Conservation (phyloP, 2,329 filamentous ascomycete species). For the Blastomyces emzantsi region DNA sequence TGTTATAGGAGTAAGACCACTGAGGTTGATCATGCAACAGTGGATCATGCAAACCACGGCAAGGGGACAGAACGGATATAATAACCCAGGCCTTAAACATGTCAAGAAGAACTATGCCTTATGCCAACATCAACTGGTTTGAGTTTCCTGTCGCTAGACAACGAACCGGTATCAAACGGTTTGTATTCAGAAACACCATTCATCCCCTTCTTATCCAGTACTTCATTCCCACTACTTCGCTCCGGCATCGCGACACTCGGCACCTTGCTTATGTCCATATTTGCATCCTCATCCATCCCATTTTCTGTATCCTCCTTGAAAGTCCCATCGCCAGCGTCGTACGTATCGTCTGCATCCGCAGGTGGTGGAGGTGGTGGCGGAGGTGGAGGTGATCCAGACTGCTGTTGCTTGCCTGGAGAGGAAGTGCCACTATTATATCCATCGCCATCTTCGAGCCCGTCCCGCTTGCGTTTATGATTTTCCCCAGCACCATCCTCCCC, state of each 20-base stretch:
- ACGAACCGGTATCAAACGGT: not conserved
- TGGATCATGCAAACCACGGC: not conserved
- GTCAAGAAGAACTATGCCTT: not conserved
- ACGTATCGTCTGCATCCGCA: constrained; percentile 20
- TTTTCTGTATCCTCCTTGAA: constrained; percentile 14
- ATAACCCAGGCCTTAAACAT: not conserved
- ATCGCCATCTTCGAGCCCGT: constrained; percentile 16
- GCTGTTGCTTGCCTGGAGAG: constrained; percentile 18
- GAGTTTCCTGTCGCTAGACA: not conserved
- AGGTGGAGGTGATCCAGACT: constrained; percentile 19
- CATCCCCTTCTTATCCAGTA: not conserved
- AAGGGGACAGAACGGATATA: not conserved
- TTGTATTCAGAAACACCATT: not conserved
- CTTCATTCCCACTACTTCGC: not conserved
- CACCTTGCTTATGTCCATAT: not conserved
- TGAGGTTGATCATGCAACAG: not conserved
- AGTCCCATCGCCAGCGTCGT: constrained; percentile 13
- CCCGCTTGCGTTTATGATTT: constrained; percentile 18
- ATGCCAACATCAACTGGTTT: not conserved
- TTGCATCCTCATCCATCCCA: not conserved
- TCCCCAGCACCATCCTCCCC: constrained; percentile 10
- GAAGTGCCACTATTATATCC: constrained; percentile 16
- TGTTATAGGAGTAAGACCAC: not conserved
- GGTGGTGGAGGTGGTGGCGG: constrained; percentile 26
- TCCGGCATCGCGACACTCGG: not conserved